phyloP scores from a whole-genome alignment of 192 early-diverging fungal species.

The Coemansia sp. region DNA sequence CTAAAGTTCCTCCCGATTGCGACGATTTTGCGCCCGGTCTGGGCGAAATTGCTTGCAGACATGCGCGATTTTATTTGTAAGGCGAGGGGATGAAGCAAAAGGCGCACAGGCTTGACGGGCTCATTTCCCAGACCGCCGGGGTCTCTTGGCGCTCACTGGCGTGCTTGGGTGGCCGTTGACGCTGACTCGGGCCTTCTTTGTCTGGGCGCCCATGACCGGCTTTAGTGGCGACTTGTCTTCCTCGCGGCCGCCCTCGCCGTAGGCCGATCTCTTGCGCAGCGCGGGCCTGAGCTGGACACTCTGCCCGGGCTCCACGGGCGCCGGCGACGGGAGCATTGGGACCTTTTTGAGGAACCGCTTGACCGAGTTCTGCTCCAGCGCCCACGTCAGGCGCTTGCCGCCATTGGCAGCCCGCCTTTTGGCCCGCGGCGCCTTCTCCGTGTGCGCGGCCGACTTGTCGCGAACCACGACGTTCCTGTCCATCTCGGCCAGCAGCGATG shows the following conservation, averaged over 20 bases:
- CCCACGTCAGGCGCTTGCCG: slow-evolving; percentile 38
- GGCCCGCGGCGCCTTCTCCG: not conserved
- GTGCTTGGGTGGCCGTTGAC: slow-evolving; percentile 16
- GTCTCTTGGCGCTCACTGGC: too few relatives aligned
- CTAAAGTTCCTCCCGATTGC: slow-evolving; percentile 90
- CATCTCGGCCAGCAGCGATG: slow-evolving; percentile 10
- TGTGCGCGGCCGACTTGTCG: not conserved
- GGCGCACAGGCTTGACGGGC: not conserved
- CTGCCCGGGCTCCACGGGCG: not conserved
- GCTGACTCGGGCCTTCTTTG: slow-evolving; percentile 1
- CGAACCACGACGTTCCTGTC: slow-evolving; percentile 17
- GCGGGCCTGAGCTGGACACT: slow-evolving; percentile 19
- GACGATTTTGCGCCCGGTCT: slow-evolving; percentile 79
- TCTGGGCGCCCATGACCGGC: not conserved
- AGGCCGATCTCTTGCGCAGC: slow-evolving; percentile 44
- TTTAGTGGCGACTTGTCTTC: slow-evolving; percentile 2
- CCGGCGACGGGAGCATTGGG: slow-evolving; percentile 32
- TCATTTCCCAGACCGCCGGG: slow-evolving; percentile 1
- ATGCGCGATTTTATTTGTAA: slow-evolving; percentile 12
- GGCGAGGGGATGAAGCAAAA: not conserved
- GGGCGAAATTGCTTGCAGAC: slow-evolving; percentile 30
- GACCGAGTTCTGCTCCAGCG: slow-evolving; percentile 39
- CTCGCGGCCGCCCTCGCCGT: slow-evolving; percentile 4
- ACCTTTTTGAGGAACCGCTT: slow-evolving; percentile 45
- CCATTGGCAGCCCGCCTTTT: not conserved